Evolutionary conservation across 2,329 filamentous ascomycete genomes (phyloP), one percentile per base, ranked within the genome.

Genomic region (Monosporascus sp.): DNA sequence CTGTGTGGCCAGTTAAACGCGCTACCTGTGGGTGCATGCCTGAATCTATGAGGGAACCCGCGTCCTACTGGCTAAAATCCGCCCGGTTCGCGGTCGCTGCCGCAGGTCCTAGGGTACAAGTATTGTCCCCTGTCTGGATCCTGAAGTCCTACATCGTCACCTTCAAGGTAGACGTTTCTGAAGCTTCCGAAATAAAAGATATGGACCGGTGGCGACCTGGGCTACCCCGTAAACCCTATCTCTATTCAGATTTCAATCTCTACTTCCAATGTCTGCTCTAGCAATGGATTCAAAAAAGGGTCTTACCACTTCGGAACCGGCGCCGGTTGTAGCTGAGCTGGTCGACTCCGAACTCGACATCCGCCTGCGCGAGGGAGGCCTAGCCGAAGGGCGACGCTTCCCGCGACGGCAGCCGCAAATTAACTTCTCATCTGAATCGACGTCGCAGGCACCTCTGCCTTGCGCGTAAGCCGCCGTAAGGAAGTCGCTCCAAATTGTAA

Each of bases 121-220:
- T 64, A 63, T 58, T 49, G 52, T 60, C 58, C 56, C 58, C 51
- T 58, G 50, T 57, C 61, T 52, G 58, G 55, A 57, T 62, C 60
- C 60, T 48, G 51, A 60, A 67, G 65, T 67, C 65, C 65, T 67
- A 67, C 64, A 63, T 63, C 58, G 58, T 62, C 64, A 65, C 63
- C 60, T 61, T 60, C 55, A 55, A 57, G 50, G 57, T 58, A 58
- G 49, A 60, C 54, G 2, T 54, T 57, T 54, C 60, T 50, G 60
- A 48, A 51, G 51, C 62, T 56, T 61, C 61, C 56, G 63, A 61
- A 63, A 65, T 65, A 67, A 66, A 11, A 63, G 61, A 59, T 60
- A 65, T 65, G 62, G 60, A 58, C 60, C 56, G 61, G 59, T 63
- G 61, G 63, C 64, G 62, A 63, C 62, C 61, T 53, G 57, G 51